Base-by-base conservation (phyloP, 2,329 filamentous ascomycete species). In the Claviceps sp. region DNA sequence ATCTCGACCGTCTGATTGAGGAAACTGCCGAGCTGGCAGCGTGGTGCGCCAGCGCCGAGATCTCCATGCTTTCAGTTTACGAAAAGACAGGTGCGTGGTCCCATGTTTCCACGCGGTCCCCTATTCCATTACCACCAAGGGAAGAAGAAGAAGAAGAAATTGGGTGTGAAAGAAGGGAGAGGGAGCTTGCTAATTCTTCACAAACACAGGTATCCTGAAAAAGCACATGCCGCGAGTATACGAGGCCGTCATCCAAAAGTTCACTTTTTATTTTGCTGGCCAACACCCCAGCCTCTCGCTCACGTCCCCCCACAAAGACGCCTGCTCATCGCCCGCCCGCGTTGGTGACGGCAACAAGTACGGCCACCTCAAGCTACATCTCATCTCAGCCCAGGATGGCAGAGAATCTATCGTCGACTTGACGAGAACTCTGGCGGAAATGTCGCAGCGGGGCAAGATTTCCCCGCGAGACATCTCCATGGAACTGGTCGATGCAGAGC, bases 321-420 rank as follows among this genome's bases (percentile, higher is more conserved):
- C 63, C 30, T 60, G 63, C 45, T 63, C 66, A 9, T 58, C 62
- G 4, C 55, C 62, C 9, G 49, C 47, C 24, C 53, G 59, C 24
- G 57, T 64, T 49, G 58, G 63, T 49, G 58, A 63, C 44, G 60
- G 63, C 45, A 59, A 61, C 61, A 58, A 63, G 54, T 57, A 65
- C 58, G 66, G 71, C 57, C 67, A 72, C 61, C 64, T 84, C 52
- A 69, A 73, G 26, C 66, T 97, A 18, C 79, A 95, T 53, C 79
- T 98, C 41, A 79, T 98, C 49, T 95, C 88, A 14, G 81, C 82
- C 40, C 85, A 91, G 52, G 93, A 98, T 61, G 91, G 93, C 48
- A 82, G 91, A 51, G 88, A 95, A 62, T 96, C 91, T 4, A 80
- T 98, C 56, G 90, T 98, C 42, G 93, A 98, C 67, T 77, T 98